Evolutionary conservation across 805 yeast genomes (phyloP).

Genomic region (Spathaspora hagerdaliae): DNA sequence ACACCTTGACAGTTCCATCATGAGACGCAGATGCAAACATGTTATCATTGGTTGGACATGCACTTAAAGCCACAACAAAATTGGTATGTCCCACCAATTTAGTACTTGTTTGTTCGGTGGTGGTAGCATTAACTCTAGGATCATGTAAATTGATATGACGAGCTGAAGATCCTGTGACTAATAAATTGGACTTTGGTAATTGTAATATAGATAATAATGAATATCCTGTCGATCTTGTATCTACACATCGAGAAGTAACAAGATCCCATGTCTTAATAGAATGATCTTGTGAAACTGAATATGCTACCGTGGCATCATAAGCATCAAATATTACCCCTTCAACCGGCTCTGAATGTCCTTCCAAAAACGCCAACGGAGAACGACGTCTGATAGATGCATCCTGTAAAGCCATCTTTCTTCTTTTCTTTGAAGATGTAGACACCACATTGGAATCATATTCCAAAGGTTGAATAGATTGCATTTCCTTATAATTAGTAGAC

Average conservation of each 20-base stretch:
- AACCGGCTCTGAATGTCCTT: slow-evolving; percentile 83
- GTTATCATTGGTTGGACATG: slow-evolving; percentile 73
- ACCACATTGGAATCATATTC: slow-evolving; percentile 44
- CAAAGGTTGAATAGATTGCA: slow-evolving; percentile 54
- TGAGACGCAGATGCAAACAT: slow-evolving; percentile 91
- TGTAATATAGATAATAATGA: slow-evolving; percentile 74
- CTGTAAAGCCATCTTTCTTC: slow-evolving; percentile 76
- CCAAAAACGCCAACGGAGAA: slow-evolving; percentile 74
- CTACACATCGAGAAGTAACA: slow-evolving; percentile 79
- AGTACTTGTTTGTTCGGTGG: slow-evolving; percentile 48
- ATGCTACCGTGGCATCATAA: slow-evolving; percentile 74
- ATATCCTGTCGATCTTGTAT: slow-evolving; percentile 81
- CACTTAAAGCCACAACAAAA: slow-evolving; percentile 77
- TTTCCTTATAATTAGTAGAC: slow-evolving; percentile 84
- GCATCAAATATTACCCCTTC: slow-evolving; percentile 76
- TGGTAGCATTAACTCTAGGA: slow-evolving; percentile 67
- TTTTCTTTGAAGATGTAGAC: slow-evolving; percentile 81
- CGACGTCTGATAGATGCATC: slow-evolving; percentile 76
- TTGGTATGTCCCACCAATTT: slow-evolving; percentile 88
- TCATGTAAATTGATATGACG: slow-evolving; percentile 93
- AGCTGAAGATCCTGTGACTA: slow-evolving; percentile 97
- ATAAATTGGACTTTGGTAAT: slow-evolving; percentile 60
- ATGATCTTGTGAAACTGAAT: slow-evolving; percentile 95
- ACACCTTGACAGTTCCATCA: slow-evolving; percentile 90
- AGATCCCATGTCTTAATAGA: slow-evolving; percentile 95